Conservation (phyloP, 2,329 filamentous ascomycete species). For the Geosmithia putterillii region DNA sequence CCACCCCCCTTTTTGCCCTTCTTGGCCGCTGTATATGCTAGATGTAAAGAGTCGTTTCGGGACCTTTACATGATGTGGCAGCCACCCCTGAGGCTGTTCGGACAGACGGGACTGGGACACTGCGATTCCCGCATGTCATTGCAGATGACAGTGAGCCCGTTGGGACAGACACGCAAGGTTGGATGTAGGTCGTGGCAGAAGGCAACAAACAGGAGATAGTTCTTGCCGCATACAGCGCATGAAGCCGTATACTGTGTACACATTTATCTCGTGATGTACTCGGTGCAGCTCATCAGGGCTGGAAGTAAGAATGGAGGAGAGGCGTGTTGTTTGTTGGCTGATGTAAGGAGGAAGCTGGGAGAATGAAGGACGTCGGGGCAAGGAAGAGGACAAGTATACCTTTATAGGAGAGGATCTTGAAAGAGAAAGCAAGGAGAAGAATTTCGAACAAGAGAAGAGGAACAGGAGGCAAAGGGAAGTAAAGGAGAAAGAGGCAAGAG, state of each 20-base stretch:
- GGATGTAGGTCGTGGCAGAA: constrained; percentile 41
- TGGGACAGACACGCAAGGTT: constrained; percentile 33
- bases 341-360: too few relatives aligned
- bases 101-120: constrained; percentile 47
- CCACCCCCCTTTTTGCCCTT: background rate
- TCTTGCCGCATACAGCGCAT: constrained; percentile 48
- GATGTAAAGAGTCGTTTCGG: background rate
- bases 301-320: constrained; percentile 5
- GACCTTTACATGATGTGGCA: constrained; percentile 37
- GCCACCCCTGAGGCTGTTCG: constrained; percentile 43
- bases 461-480: too few relatives aligned
- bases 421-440: too few relatives aligned
- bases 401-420: too few relatives aligned
- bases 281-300: constrained; percentile 7
- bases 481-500: background rate
- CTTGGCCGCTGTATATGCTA: background rate
- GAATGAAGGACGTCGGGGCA: too few relatives aligned
- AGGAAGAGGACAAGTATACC: too few relatives aligned
- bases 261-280: constrained; percentile 32
- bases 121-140: constrained; percentile 38
- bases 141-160: constrained; percentile 22
- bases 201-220: constrained; percentile 44
- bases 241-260: constrained; percentile 43
- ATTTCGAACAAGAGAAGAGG: too few relatives aligned
- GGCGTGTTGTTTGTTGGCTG: too few relatives aligned